Base-by-base conservation (phyloP, 1,284 basidiomycete species). In the Ganoderma lucidum region DNA sequence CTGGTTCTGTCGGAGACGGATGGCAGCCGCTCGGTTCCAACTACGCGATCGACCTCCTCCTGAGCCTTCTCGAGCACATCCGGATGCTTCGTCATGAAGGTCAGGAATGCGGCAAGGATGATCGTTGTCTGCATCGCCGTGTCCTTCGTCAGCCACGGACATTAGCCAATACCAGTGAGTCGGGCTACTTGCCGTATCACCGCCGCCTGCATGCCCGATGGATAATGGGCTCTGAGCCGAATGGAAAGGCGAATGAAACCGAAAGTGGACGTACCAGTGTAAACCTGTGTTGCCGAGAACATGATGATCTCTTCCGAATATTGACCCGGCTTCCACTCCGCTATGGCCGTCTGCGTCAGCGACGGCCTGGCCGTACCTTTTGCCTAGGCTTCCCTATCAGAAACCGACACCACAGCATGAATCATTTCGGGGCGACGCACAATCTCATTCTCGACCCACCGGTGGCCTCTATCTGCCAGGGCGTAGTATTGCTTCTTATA, bases 251-350 rank as follows among this genome's bases (percentile, higher is more conserved):
- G 32, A 32, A 19, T 19, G 55, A 23, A 14, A 30, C 15, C 9
- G 55, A 17, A 1, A 23, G 23, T 35, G 48, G 6, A n/a, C 48
- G 1, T 6, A 56, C 55, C 71, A 8, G 71, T 63, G 48, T 69
- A 69, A 15, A 72, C 66, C 35, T 72, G 68, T 10, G 68, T 66
- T 10, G 68, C 66, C 5, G 63, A 64, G 62, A 68, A 70, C 66
- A 62, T 70, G 45, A 72, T 58, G 39, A 72, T 44, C n/a, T 64
- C 60, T 4, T 70, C 65, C 2, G 71, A 35, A 53, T 64, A 39
- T 17, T 71, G 45, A 6, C 48, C 63, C 2, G 64, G 41, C 89
- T 70, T 87, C 87, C 58, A 91, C 79, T 71, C 91, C 88, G 70
- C 87, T 86, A 74, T 89, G 85, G 59, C 83, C 78, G 55, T 83